A percentile compares a stretch with the other conserved stretches of the same genome.
Evolutionary conservation across 2,329 filamentous ascomycete genomes (phyloP).

Genomic region (Bipolaris victoriae): DNA sequence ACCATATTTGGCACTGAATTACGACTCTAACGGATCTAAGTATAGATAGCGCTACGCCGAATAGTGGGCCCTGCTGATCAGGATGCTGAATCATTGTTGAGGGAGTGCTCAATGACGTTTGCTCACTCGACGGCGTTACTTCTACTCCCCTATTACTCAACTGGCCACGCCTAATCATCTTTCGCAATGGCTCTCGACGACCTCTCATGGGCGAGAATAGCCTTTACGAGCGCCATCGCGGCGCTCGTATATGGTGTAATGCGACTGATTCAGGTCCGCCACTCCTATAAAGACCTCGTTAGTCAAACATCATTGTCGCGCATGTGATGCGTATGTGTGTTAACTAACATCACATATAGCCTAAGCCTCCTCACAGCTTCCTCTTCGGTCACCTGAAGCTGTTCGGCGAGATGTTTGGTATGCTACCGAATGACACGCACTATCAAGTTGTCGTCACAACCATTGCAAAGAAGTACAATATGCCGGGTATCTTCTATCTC

Average conservation of each 20-base stretch:
- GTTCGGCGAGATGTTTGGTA: conserved; percentile 44
- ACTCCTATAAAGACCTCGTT: conserved; percentile 34
- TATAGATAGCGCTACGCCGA: too few species aligned
- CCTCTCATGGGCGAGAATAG: conserved; percentile 23
- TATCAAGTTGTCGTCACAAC: conserved; percentile 45
- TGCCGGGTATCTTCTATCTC: conserved; percentile 51
- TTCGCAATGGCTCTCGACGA: conserved; percentile 9
- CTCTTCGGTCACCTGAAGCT: conserved; percentile 51
- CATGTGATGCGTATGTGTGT: not conserved
- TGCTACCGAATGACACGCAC: conserved; percentile 45
- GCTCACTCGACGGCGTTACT: not conserved
- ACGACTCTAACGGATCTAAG: too few species aligned
- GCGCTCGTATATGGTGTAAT: conserved; percentile 26
- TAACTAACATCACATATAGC: conserved; percentile 25
- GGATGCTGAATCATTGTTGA: too few species aligned
- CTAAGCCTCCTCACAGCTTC: conserved; percentile 51
- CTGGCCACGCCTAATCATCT: not conserved
- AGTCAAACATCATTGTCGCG: not conserved
- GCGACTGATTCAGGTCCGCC: conserved; percentile 29
- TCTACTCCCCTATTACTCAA: not conserved
- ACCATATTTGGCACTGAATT: too few species aligned
- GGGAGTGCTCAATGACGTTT: too few species aligned
- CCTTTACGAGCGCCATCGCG: conserved; percentile 18
- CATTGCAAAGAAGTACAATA: conserved; percentile 45
- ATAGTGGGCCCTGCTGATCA: too few species aligned